Base-by-base conservation (phyloP, 2,329 filamentous ascomycete genomes). In the Chalaropsis thielavioides region DNA sequence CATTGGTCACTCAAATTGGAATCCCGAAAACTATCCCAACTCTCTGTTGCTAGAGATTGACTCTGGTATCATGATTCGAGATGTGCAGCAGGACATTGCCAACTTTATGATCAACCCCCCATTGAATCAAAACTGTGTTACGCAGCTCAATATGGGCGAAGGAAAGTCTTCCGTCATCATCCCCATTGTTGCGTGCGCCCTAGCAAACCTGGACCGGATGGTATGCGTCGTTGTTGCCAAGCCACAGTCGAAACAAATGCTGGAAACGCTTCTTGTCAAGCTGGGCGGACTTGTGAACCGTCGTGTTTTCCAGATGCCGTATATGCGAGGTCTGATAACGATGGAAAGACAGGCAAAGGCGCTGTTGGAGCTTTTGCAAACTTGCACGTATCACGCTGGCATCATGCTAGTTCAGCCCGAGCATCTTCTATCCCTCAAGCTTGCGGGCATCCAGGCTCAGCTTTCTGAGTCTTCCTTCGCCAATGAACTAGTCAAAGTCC, bases 121-220 rank as follows among this genome's bases (percentile, higher is more conserved):
- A 0, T 70, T 70, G 0, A 71, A 69, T 0, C 35, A 70, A 0
- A 87, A 85, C 68, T 71, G 77, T 0, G 79, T 85, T 0, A 79
- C 88, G 75, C 84, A 88, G 69, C 72, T 89, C 1, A 88, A 87
- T 68, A 89, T 89, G 85, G 86, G 86, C 0, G 80, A 87, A 69
- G 86, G 86, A 0, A 89, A 89, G 68, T 84, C 83, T 0, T 86
- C 85, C 0, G 81, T 88, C 1, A 89, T 91, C 61, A 77, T 86
- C 0, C 86, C 86, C 0, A 84, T 88, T 44, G 80, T 86, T 0
- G 81, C 81, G 0, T 73, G 80, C 0, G 72, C 75, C 0, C 71
- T 87, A 0, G 81, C 82, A 0, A 75, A 88, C 59, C 74, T 76
- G 0, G 69, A 72, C 0, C 76, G 72, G 3, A 73, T 89, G 0